A percentile compares a stretch with the other conserved stretches of the same genome.
These are phyloP conservation scores for Starmerella khaoyaiensis DNA, from an alignment of 805 yeast species.

Conservation along the genomic window DNA sequence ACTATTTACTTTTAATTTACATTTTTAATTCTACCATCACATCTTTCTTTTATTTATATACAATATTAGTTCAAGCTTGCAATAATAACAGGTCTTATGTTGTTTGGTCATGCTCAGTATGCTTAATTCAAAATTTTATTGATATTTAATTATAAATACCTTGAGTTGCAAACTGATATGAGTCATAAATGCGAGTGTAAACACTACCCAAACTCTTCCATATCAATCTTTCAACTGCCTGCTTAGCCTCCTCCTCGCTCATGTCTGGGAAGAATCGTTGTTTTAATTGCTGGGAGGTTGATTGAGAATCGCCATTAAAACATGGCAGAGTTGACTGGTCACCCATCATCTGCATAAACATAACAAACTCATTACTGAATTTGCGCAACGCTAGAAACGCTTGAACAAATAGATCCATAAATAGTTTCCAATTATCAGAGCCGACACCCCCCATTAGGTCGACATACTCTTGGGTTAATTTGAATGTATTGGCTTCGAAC, in stretches of 20 bases:
- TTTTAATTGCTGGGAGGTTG: conserved; percentile 57
- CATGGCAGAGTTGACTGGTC: conserved; percentile 84
- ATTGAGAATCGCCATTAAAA: conserved; percentile 68
- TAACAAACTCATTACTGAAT: conserved; percentile 59
- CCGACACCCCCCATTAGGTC: conserved; percentile 75
- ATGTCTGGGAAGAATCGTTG: conserved; percentile 75
- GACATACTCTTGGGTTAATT: conserved; percentile 76
- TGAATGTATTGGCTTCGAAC: conserved; percentile 95
- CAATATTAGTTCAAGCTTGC: no score
- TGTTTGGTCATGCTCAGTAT: no score
- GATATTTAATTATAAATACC: conserved; percentile 51
- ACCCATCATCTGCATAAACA: conserved; percentile 88
- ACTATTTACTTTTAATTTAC: no score
- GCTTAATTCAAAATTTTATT: not conserved
- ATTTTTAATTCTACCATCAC: no score
- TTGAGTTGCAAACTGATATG: conserved; percentile 86
- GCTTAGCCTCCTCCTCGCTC: conserved; percentile 56
- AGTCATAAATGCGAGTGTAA: conserved; percentile 87
- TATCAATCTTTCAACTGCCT: conserved; percentile 69
- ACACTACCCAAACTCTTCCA: conserved; percentile 75
- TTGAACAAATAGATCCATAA: conserved; percentile 49
- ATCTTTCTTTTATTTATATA: no score
- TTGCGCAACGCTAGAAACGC: conserved; percentile 65
- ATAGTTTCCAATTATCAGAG: conserved; percentile 46
- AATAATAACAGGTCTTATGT: no score